Evolutionary conservation across 129 eudicot genomes (phyloP).

Genomic region (Smallanthus sonchifolius): DNA sequence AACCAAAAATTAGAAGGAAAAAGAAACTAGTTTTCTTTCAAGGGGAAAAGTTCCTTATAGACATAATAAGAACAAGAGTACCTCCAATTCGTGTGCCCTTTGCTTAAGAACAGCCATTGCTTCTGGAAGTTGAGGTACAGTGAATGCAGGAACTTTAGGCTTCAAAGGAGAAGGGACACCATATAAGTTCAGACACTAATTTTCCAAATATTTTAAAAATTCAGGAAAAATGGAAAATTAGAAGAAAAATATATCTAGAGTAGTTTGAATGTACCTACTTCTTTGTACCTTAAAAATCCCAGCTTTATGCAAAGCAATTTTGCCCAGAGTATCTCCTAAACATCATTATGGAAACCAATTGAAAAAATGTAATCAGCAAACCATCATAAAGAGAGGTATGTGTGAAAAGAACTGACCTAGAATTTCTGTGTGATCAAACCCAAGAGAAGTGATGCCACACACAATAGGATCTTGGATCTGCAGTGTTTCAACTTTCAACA

Average conservation of each 20-base stretch:
- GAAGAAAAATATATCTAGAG: constrained; percentile 8
- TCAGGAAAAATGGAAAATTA: constrained; percentile 16
- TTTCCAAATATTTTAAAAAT: constrained; percentile 21
- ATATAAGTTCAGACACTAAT: constrained; percentile 28
- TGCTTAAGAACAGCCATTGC: constrained; percentile 73
- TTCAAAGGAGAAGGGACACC: constrained; percentile 46
- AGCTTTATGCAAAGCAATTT: constrained; percentile 88
- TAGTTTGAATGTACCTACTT: constrained; percentile 14
- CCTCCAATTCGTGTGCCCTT: constrained; percentile 56
- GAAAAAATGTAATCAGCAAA: not conserved
- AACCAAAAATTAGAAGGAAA: not conserved
- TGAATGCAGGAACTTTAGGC: constrained; percentile 82
- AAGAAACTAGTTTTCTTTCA: not conserved
- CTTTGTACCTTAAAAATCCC: constrained; percentile 83
- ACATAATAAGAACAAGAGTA: constrained; percentile 23
- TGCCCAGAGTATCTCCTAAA: constrained; percentile 67
- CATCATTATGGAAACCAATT: not conserved
- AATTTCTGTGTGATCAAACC: constrained; percentile 87
- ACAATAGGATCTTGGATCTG: constrained; percentile 83
- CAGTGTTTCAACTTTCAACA: constrained; percentile 15
- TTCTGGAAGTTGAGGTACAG: constrained; percentile 74
- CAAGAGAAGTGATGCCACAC: constrained; percentile 89
- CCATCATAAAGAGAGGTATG: not conserved
- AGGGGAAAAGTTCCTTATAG: not conserved
- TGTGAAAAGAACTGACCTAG: constrained; percentile 50